Evolutionary conservation across 1,139 yeast species (phyloP).

Genomic region (Blastobotrys elegans): DNA sequence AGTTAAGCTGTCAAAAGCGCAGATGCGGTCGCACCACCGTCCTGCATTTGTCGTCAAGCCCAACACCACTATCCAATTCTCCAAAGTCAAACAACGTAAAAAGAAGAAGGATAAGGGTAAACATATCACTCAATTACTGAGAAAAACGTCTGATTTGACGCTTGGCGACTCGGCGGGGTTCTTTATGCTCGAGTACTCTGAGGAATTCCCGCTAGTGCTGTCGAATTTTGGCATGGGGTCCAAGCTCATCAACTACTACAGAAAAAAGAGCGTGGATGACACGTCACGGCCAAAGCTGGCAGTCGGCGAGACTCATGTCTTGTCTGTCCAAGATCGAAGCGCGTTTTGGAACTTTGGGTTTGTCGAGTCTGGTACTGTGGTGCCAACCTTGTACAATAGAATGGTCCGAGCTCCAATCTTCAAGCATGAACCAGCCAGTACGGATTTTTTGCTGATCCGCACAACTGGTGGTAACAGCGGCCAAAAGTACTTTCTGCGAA

Average conservation of each 20-base stretch:
- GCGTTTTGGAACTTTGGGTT: slow-evolving; percentile 99
- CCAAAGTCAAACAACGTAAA: slow-evolving; percentile 74
- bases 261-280: slow-evolving; percentile 80
- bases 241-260: slow-evolving; percentile 84
- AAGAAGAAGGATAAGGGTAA: slow-evolving; percentile 87
- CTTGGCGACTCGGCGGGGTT: slow-evolving; percentile 77
- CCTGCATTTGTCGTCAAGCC: slow-evolving; percentile 72
- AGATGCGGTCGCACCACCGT: slow-evolving; percentile 76
- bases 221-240: slow-evolving; percentile 96
- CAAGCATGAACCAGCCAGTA: slow-evolving; percentile 69
- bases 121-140: slow-evolving; percentile 67
- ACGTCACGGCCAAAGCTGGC: slow-evolving; percentile 80
- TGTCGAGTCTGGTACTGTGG: slow-evolving; percentile 91
- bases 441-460: slow-evolving; percentile 78
- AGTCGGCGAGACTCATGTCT: slow-evolving; percentile 91
- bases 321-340: slow-evolving; percentile 91
- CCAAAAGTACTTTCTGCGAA: slow-evolving; percentile 57
- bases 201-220: slow-evolving; percentile 77
- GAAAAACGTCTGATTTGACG: slow-evolving; percentile 69
- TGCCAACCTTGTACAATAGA: slow-evolving; percentile 88
- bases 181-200: slow-evolving; percentile 81
- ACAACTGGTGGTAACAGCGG: slow-evolving; percentile 63
- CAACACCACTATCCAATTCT: slow-evolving; percentile 69
- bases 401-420: slow-evolving; percentile 92
- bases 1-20: slow-evolving; percentile 64